phyloP scores from a whole-genome alignment of 169 alveolate species.

The Theileria equi region DNA sequence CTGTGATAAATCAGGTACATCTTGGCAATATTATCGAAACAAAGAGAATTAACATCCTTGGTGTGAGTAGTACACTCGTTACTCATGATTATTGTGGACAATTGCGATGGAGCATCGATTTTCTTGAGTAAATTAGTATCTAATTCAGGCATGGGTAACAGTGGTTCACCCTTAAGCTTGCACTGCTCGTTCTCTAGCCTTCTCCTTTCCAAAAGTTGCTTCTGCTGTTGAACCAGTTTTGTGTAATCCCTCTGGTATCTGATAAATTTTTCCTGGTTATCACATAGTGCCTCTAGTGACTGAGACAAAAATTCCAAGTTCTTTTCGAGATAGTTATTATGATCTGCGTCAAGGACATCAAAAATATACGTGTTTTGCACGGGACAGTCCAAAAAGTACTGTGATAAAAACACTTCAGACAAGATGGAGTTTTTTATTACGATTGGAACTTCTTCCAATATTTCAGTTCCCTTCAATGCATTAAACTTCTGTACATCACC shows the following conservation, averaged over 20 bases:
- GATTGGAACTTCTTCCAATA: conserved; percentile 78
- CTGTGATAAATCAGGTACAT: conserved; percentile 55
- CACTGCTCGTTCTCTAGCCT: conserved; percentile 82
- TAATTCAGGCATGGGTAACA: conserved; percentile 71
- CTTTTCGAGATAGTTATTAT: conserved; percentile 67
- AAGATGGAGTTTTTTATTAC: conserved; percentile 76
- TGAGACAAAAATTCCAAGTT: conserved; percentile 67
- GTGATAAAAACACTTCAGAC: conserved; percentile 75
- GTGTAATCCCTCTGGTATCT: conserved; percentile 77
- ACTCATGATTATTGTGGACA: conserved; percentile 62
- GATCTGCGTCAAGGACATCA: conserved; percentile 68
- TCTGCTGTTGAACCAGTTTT: conserved; percentile 76
- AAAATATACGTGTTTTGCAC: conserved; percentile 66
- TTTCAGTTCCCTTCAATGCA: conserved; percentile 67
- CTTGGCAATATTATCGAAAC: conserved; percentile 67
- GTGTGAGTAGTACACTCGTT: conserved; percentile 65
- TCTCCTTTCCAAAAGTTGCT: conserved; percentile 78
- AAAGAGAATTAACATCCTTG: conserved; percentile 46
- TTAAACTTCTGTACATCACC: conserved; percentile 67
- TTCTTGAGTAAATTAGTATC: conserved; percentile 53
- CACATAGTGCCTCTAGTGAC: conserved; percentile 74
- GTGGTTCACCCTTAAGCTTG: conserved; percentile 78
- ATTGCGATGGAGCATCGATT: conserved; percentile 63
- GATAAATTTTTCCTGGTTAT: conserved; percentile 78
- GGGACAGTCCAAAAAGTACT: conserved; percentile 66